Percentiles rank a stretch among this genome's conserved stretches.
phyloP scores from a whole-genome alignment of 208 protist species.

The Leishmania lainsoni region DNA sequence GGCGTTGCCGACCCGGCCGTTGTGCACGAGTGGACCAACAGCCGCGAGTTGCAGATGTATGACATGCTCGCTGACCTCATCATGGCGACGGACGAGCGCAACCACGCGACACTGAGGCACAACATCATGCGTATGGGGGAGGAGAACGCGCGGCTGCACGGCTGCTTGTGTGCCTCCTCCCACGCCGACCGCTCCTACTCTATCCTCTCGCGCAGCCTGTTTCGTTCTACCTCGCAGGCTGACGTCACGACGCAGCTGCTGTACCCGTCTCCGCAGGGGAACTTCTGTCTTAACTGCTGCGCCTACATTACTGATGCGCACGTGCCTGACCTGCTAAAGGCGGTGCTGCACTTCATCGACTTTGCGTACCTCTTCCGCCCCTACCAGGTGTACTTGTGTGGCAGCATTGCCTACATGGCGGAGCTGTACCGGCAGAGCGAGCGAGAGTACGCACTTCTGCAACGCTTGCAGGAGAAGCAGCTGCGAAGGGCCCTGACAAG shows the following conservation, averaged over 20 bases:
- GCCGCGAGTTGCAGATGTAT: slow-evolving; percentile 40
- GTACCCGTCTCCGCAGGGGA: slow-evolving; percentile 10
- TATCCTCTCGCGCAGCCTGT: neutral
- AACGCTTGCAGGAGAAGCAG: slow-evolving; percentile 8
- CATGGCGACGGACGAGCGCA: slow-evolving; percentile 65
- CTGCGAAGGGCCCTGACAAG: neutral
- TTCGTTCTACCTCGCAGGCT: slow-evolving; percentile 7
- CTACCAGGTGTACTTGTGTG: slow-evolving; percentile 41
- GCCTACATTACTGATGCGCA: slow-evolving; percentile 57
- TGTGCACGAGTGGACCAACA: slow-evolving; percentile 44
- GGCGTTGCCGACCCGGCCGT: neutral
- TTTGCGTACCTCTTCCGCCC: slow-evolving; percentile 57
- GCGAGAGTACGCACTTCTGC: slow-evolving; percentile 22
- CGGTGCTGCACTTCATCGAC: slow-evolving; percentile 54
- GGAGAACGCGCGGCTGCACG: slow-evolving; percentile 45
- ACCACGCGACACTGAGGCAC: slow-evolving; percentile 34
- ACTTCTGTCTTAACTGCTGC: slow-evolving; percentile 39
- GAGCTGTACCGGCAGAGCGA: slow-evolving; percentile 62
- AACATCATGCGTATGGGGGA: slow-evolving; percentile 32
- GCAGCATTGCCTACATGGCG: slow-evolving; percentile 32
- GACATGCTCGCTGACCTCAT: slow-evolving; percentile 64
- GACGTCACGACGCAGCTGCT: neutral
- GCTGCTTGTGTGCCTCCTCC: slow-evolving; percentile 36
- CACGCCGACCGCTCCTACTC: slow-evolving; percentile 1
- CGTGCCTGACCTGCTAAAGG: slow-evolving; percentile 55